A percentile compares a stretch with the other conserved stretches of the same genome.
phyloP scores from a whole-genome alignment of 768 basidiomycete genomes.

The Tylopilus felleus region DNA sequence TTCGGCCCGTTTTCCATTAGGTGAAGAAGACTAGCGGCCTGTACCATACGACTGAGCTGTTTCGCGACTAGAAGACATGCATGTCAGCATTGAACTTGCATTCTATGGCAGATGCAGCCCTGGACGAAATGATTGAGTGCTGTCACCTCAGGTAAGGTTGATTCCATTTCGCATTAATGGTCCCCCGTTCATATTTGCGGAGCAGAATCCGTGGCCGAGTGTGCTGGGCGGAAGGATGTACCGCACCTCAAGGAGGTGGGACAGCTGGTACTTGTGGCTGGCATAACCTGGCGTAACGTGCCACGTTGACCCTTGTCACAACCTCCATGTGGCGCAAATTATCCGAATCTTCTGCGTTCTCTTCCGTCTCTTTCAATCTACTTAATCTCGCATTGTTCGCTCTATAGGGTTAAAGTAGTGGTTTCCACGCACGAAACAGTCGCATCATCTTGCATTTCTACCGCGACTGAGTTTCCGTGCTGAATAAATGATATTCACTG shows the following conservation, averaged over 20 bases:
- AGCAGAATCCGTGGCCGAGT: slow-evolving; percentile 2
- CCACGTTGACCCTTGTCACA: slow-evolving; percentile 13
- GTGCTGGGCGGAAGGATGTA: slow-evolving; percentile 1
- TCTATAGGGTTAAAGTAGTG: slow-evolving; percentile 18
- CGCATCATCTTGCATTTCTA: slow-evolving; percentile 9
- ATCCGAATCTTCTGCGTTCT: neutral
- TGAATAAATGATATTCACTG: slow-evolving; percentile 4
- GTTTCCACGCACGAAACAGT: slow-evolving; percentile 9
- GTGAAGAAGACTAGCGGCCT: neutral
- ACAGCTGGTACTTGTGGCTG: neutral
- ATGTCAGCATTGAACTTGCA: neutral
- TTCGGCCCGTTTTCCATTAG: slow-evolving; percentile 3
- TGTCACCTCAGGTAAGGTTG: neutral
- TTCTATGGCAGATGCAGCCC: slow-evolving; percentile 7
- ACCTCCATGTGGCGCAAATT: neutral
- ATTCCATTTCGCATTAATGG: slow-evolving; percentile 6
- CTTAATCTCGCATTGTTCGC: slow-evolving; percentile 24
- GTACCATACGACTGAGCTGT: neutral
- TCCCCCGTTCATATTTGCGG: slow-evolving; percentile 7
- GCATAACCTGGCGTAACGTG: neutral
- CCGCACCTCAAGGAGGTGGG: slow-evolving; percentile 9
- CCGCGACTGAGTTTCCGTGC: slow-evolving; percentile 12
- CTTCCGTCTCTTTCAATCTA: slow-evolving; percentile 12
- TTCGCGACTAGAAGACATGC: slow-evolving; percentile 8
- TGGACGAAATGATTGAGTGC: slow-evolving; percentile 3